These are phyloP conservation scores for Neckera pumila DNA, from an alignment of 225 moss, liverwort and hornwort species.

Conservation along the genomic window DNA sequence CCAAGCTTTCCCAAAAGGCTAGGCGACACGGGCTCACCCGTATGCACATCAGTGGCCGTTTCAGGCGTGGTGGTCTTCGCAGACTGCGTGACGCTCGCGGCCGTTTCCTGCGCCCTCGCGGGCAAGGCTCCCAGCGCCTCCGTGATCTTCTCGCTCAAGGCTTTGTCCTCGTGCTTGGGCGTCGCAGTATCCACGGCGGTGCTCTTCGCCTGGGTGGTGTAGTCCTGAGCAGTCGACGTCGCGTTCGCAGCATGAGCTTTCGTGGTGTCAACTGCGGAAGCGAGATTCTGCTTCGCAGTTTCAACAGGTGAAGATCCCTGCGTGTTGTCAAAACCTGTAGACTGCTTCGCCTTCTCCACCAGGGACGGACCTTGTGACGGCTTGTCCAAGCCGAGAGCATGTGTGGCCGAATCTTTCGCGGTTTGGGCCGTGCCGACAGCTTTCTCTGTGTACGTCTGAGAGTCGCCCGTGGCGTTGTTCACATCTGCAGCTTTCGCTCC, in stretches of 20 bases:
- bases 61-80: neutral
- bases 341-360: neutral
- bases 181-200: neutral
- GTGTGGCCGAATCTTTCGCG: neutral
- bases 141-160: conserved; percentile 11
- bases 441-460: conserved; percentile 17
- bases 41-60: neutral
- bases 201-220: neutral
- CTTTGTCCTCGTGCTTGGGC: conserved; percentile 21
- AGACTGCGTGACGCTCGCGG: neutral
- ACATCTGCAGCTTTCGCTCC: neutral
- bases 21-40: neutral
- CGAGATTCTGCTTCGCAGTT: neutral
- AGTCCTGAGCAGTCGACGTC: neutral
- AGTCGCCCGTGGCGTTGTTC: conserved; percentile 10
- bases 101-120: neutral
- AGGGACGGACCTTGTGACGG: neutral
- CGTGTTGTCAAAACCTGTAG: neutral
- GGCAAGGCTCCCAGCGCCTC: neutral
- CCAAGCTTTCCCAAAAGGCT: conserved; percentile 19
- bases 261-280: neutral
- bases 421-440: neutral
- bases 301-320: conserved; percentile 3
- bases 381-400: neutral
- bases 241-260: neutral